Evolutionary conservation across 2,329 filamentous ascomycete species (phyloP), one percentile per base, ranked within the genome.

Genomic region (Alternaria longipes): DNA sequence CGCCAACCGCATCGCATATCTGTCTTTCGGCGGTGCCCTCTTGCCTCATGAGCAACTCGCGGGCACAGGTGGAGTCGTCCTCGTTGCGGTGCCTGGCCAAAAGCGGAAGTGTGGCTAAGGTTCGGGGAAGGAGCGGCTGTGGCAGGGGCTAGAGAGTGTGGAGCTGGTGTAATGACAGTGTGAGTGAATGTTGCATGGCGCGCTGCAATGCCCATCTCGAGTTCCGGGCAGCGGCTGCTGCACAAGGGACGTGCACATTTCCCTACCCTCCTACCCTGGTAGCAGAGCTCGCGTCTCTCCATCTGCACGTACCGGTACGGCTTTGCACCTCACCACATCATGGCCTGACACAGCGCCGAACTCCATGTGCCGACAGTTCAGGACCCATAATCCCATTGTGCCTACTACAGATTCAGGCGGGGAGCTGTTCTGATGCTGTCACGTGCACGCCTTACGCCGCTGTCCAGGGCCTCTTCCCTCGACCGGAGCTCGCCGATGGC

Each of bases 1-100:
- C 60, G 59, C 72, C 74, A 76, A 65, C 76, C 71, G 72, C 76
- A 78, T 78, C 67, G 74, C 76, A 77, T 78, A 60, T 72, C 68
- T 68, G 64, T 68, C 50, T 67, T 63, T 62, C 68, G 73, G 66
- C 67, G 61, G 56, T 56, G 64, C 66, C 59, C 68, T 73, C 63
- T 68, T 74, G 63, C 69, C 74, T 74, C 75, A 78, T 78, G 71
- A 68, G 72, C 72, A 64, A 64, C 62, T 65, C 61, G 64, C 63
- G 64, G 55, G 60, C 54, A 62, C 59, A 63, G 54, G 64, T 72
- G 53, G 47, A 59, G 59, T 36, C 58, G 57, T 44, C 32, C 49
- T 54, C 56, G 60, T 58, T 54, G 54, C 61, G 60, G 60, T 64
- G 55, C 62, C 55, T 66, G 62, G 56, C 62, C 63, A 24, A 44